These are phyloP conservation scores for Tripterygium wilfordii DNA, from an alignment of 177 flowering plant species.

Conservation along the genomic window DNA sequence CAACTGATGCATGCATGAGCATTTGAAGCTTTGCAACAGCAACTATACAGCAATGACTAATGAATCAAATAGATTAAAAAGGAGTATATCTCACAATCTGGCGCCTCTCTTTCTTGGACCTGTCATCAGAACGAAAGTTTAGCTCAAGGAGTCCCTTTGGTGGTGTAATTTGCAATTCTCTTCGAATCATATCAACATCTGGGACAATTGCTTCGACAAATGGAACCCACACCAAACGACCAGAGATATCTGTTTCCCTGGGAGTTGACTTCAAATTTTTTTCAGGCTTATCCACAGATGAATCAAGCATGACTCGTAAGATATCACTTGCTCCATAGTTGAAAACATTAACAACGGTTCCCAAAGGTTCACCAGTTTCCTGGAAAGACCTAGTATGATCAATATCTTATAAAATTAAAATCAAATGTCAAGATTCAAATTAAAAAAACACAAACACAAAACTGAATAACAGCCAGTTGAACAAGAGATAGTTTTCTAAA, in stretches of 20 bases:
- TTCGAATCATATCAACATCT: constrained; percentile 54
- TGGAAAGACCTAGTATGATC: constrained; percentile 20
- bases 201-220: constrained; percentile 98
- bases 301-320: constrained; percentile 59
- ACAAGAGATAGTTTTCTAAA: too few relatives aligned
- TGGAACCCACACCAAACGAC: constrained; percentile 72
- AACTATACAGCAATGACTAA: neutral
- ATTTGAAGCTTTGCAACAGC: too few relatives aligned
- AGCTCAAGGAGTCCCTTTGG: constrained; percentile 90
- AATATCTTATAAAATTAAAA: constrained; percentile 1
- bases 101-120: constrained; percentile 92
- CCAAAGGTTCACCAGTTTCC: constrained; percentile 79
- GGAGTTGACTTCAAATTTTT: constrained; percentile 24
- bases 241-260: constrained; percentile 34
- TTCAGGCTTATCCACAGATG: constrained; percentile 21
- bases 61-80: constrained; percentile 14
- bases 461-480: neutral
- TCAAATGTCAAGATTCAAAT: neutral
- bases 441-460: neutral
- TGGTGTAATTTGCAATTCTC: constrained; percentile 86
- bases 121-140: constrained; percentile 59
- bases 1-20: too few relatives aligned
- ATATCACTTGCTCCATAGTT: constrained; percentile 75
- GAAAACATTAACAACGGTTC: constrained; percentile 66
- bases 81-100: constrained; percentile 64